Conservation (phyloP, 2,329 filamentous ascomycete species). For the Colletotrichum brevisporum region DNA sequence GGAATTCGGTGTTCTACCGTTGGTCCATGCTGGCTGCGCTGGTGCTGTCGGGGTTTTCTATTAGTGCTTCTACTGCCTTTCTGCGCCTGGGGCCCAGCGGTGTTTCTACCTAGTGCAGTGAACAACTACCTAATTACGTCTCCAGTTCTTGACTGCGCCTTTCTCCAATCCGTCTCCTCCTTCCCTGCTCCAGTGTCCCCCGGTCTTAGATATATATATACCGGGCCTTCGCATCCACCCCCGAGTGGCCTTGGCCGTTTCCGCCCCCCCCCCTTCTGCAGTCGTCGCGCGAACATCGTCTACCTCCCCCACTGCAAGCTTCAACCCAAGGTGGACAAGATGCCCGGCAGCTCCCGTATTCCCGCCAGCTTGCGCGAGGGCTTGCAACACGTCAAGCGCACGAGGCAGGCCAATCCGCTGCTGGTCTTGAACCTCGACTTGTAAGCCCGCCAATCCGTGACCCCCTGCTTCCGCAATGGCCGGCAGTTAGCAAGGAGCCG, state of each 20-base stretch:
- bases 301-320: slow-evolving; percentile 25
- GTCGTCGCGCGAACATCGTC: slow-evolving; percentile 29
- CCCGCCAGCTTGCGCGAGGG: slow-evolving; percentile 79
- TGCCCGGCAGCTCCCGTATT: slow-evolving; percentile 79
- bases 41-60: not conserved
- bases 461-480: not conserved
- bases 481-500: not conserved
- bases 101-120: not conserved
- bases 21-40: not conserved
- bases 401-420: slow-evolving; percentile 68
- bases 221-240: slow-evolving; percentile 22
- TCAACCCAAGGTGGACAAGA: slow-evolving; percentile 49
- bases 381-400: slow-evolving; percentile 72
- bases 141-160: slow-evolving; percentile 27
- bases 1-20: slow-evolving; percentile 21
- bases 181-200: not conserved
- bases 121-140: slow-evolving; percentile 10
- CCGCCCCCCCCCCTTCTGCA: not conserved
- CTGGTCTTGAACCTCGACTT: slow-evolving; percentile 76
- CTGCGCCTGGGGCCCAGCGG: slow-evolving; percentile 15
- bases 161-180: slow-evolving; percentile 22
- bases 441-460: slow-evolving; percentile 62
- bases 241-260: not conserved
- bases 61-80: not conserved
- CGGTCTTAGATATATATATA: slow-evolving; percentile 34